Conservation (phyloP, 139 green algal species). For the Ettlia oleoabundans region DNA sequence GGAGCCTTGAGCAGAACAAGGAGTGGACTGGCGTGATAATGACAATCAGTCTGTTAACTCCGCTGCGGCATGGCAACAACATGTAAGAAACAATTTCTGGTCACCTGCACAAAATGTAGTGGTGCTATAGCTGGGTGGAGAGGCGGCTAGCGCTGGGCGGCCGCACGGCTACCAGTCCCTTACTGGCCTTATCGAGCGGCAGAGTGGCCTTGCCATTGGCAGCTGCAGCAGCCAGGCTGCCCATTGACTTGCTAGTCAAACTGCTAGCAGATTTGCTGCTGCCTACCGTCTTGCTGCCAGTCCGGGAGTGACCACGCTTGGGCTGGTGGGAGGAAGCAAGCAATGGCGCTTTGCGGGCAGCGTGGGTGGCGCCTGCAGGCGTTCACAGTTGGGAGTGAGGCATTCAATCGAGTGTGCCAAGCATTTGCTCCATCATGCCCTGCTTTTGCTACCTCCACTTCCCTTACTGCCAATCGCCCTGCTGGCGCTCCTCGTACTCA, state of each 20-base stretch:
- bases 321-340: not conserved
- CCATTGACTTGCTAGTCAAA: conserved; percentile 1
- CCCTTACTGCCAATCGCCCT: too few species aligned
- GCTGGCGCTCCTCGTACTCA: too few species aligned
- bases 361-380: not conserved
- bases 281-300: not conserved
- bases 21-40: too few species aligned
- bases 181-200: conserved; percentile 21
- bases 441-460: too few species aligned
- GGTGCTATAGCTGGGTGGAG: not conserved
- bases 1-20: too few species aligned
- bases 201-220: conserved; percentile 17
- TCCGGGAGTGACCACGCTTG: not conserved
- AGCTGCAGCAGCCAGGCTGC: not conserved
- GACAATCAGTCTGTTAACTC: too few species aligned
- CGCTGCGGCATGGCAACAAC: too few species aligned
- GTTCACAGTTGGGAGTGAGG: too few species aligned
- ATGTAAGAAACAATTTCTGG: too few species aligned
- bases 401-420: too few species aligned
- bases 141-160: conserved; percentile 13
- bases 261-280: not conserved
- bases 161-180: not conserved
- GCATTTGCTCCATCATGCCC: too few species aligned
- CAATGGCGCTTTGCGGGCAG: conserved; percentile 4
- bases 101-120: too few species aligned